These are phyloP conservation scores for Abrus pulchellus DNA, from an alignment of 306 rosid genomes.

Conservation along the genomic window DNA sequence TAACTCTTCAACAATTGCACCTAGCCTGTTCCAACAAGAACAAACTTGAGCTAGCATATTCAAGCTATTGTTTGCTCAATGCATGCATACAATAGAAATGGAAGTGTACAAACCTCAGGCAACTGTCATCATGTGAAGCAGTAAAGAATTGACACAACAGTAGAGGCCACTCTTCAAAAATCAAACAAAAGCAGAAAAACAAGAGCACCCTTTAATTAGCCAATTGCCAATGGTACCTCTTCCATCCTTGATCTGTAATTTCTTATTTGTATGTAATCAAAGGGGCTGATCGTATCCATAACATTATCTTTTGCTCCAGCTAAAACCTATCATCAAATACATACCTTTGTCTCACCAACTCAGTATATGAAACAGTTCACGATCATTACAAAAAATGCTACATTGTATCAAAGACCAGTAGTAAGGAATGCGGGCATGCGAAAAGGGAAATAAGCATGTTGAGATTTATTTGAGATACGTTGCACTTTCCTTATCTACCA, in stretches of 20 bases:
- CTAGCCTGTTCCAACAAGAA: slow-evolving; percentile 23
- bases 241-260: not conserved
- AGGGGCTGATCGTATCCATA: slow-evolving; percentile 26
- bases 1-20: not conserved
- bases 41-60: slow-evolving; percentile 1
- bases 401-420: not conserved
- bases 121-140: not conserved
- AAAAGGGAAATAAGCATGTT: not conserved
- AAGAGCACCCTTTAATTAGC: not conserved
- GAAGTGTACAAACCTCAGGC: slow-evolving; percentile 30
- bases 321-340: not conserved
- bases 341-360: slow-evolving; percentile 1
- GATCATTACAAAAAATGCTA: not conserved
- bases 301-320: not conserved
- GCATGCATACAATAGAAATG: not conserved
- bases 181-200: not conserved
- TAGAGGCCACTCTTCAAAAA: slow-evolving; percentile 7
- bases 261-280: not conserved
- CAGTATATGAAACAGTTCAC: not conserved
- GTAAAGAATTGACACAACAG: slow-evolving; percentile 7
- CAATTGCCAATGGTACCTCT: not conserved
- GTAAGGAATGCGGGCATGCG: not conserved
- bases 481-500: slow-evolving; percentile 52
- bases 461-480: not conserved
- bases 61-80: slow-evolving; percentile 19